Percentiles rank a stretch among this genome's conserved stretches.
phyloP scores from a whole-genome alignment of 768 basidiomycete genomes.

The Pholiota conissans region DNA sequence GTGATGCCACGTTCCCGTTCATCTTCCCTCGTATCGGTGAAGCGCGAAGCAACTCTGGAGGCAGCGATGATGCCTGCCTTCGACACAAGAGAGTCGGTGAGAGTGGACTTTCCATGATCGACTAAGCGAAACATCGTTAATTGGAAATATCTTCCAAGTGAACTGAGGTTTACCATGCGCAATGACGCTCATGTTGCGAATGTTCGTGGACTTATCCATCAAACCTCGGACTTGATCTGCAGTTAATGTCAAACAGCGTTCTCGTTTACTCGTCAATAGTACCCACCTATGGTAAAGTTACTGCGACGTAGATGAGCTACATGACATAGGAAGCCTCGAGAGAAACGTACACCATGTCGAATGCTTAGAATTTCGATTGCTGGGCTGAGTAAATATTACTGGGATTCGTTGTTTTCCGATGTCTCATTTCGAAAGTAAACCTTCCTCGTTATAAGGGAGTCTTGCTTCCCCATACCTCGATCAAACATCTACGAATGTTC shows the following conservation, averaged over 20 bases:
- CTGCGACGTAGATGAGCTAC: constrained; percentile 34
- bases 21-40: constrained; percentile 93
- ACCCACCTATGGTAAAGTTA: constrained; percentile 92
- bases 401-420: too few species aligned
- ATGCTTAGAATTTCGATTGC: too few species aligned
- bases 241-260: neutral
- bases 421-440: too few species aligned
- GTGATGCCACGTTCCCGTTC: constrained; percentile 99
- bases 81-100: constrained; percentile 97
- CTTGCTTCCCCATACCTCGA: too few species aligned
- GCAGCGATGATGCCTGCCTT: constrained; percentile 99
- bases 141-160: constrained; percentile 1
- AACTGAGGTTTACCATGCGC: constrained; percentile 66
- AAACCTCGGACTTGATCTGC: constrained; percentile 84
- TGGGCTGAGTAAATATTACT: too few species aligned
- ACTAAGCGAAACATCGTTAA: constrained; percentile 48
- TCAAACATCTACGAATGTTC: too few species aligned
- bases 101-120: constrained; percentile 99
- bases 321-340: neutral
- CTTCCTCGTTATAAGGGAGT: too few species aligned
- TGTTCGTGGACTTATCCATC: constrained; percentile 90
- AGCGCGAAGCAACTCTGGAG: constrained; percentile 70
- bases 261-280: constrained; percentile 32
- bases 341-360: neutral
- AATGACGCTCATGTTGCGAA: constrained; percentile 94